Evolutionary conservation across 2,329 filamentous ascomycete genomes (phyloP), one percentile per base, ranked within the genome.

Genomic region (Aspergillus neoniger): DNA sequence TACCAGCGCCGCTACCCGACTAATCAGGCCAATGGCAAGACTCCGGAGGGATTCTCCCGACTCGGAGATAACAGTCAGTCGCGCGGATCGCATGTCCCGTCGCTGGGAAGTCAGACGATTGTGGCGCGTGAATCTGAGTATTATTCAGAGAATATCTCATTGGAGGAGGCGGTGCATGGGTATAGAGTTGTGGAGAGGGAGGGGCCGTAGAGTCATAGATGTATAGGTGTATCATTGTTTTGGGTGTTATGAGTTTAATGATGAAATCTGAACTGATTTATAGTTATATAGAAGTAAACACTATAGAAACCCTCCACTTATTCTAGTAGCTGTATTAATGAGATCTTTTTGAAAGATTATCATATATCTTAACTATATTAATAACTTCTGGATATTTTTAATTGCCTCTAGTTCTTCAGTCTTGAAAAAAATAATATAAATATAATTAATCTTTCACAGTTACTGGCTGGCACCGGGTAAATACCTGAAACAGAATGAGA

Each of bases 21-120:
- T 15, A 59, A 56, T n/a, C 50, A 49, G 28, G 55, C 7, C 28
- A 58, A 49, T 17, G 30, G 32, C 23, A 57, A 61, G 14, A 38
- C n/a, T 15, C 49, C 25, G 10, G 54, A 57, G 21, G 59, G 55
- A 4, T 61, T 58, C 21, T 39, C 59, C 3, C 49, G 59, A 17
- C 38, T 57, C 19, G 49, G 59, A 14, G 55, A 43, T 14, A 53
- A 39, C 21, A 19, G 21, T 19, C 23, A 48, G 25, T 21, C 30
- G 21, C 15, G 43, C 32, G 14, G 15, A 21, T 21, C 39, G 39
- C 48, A 54, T 48, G 44, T 25, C 39, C 50, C 38, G 12, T 54
- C 50, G 12, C 17, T 39, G 17, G 57, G 54, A 17, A 55, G 38
- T 23, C 57, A 44, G 32, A 19, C 23, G n/a, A 21, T 21, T 4